phyloP scores from a whole-genome alignment of 2,329 filamentous ascomycete genomes.

The Colletotrichum sp. region DNA sequence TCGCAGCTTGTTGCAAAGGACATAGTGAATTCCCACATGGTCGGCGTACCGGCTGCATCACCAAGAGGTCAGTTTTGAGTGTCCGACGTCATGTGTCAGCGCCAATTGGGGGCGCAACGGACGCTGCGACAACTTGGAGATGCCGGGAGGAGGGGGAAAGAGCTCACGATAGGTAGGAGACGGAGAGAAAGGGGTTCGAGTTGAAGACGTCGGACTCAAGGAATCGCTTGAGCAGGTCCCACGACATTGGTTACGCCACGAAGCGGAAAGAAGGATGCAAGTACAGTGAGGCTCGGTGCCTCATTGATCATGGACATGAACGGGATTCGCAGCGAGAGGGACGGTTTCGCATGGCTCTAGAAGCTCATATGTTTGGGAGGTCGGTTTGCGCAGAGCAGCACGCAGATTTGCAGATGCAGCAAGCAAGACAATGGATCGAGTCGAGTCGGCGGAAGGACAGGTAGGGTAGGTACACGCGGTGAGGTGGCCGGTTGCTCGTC shows the following conservation, averaged over 20 bases:
- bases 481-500: neutral
- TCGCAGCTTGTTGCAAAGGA: conserved; percentile 86
- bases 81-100: neutral
- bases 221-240: conserved; percentile 89
- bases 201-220: conserved; percentile 95
- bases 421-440: neutral
- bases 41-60: conserved; percentile 77
- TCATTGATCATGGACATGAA: conserved; percentile 40
- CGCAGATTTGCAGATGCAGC: conserved; percentile 6
- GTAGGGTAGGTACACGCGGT: neutral
- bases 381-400: neutral
- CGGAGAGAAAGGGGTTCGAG: conserved; percentile 85
- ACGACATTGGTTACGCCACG: conserved; percentile 65
- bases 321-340: conserved; percentile 22
- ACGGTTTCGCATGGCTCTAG: conserved; percentile 28
- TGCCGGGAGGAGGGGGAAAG: conserved; percentile 17
- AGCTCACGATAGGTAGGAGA: conserved; percentile 86
- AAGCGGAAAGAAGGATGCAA: conserved; percentile 28
- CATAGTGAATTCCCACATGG: conserved; percentile 89
- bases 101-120: neutral
- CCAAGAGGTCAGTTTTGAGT: conserved; percentile 1
- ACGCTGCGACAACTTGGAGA: neutral
- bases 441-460: neutral
- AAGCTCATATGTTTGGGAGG: neutral
- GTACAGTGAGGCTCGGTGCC: conserved; percentile 35